These are phyloP conservation scores for Collariella sp. DNA, from an alignment of 495 filamentous ascomycete species.

Conservation along the genomic window DNA sequence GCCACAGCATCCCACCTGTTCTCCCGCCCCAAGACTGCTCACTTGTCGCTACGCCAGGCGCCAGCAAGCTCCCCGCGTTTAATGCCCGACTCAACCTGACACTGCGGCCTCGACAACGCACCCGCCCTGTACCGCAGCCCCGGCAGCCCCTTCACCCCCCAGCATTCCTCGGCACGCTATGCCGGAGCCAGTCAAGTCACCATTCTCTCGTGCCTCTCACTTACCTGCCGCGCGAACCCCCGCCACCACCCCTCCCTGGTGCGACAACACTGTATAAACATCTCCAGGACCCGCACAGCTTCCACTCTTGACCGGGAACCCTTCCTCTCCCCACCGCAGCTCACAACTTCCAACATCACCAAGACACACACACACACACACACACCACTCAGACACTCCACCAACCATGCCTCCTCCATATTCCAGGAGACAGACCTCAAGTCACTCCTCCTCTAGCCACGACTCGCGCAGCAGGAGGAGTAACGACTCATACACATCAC, in stretches of 20 bases:
- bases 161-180: conserved; percentile 6
- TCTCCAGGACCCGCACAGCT: conserved; percentile 11
- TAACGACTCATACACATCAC: conserved; percentile 54
- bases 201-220: conserved; percentile 10
- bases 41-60: conserved; percentile 15
- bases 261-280: conserved; percentile 21
- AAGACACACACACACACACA: not conserved
- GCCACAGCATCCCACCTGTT: conserved; percentile 14
- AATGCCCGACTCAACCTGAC: conserved; percentile 32
- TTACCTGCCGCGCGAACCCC: conserved; percentile 18
- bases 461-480: conserved; percentile 49
- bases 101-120: conserved; percentile 14
- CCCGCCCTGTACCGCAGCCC: conserved; percentile 16
- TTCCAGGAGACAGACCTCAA: conserved; percentile 28
- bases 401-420: conserved; percentile 21
- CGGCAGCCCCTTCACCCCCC: conserved; percentile 10
- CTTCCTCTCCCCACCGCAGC: not conserved
- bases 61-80: conserved; percentile 28
- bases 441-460: conserved; percentile 44
- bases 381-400: not conserved
- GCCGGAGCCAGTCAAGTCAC: conserved; percentile 11
- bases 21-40: not conserved
- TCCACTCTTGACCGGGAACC: conserved; percentile 9
- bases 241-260: not conserved
- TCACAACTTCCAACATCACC: not conserved